These are phyloP conservation scores for Termitomyces titanicus DNA, from an alignment of 768 basidiomycete genomes.

Conservation along the genomic window DNA sequence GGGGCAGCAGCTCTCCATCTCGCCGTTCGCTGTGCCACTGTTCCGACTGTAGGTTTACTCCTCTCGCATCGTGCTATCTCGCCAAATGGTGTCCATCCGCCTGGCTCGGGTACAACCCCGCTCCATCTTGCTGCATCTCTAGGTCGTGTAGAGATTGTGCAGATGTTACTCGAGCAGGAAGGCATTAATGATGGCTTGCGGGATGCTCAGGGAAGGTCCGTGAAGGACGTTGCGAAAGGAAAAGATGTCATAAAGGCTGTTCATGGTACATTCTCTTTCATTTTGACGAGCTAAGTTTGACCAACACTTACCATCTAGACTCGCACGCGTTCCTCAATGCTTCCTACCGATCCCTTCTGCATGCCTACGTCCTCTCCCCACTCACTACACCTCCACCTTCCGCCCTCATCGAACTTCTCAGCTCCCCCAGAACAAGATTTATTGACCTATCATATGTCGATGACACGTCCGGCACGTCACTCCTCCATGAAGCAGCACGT, in stretches of 20 bases:
- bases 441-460: slow-evolving; percentile 82
- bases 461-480: slow-evolving; percentile 66
- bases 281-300: too few species aligned
- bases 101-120: slow-evolving; percentile 70
- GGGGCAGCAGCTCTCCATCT: slow-evolving; percentile 78
- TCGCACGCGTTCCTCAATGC: slow-evolving; percentile 76
- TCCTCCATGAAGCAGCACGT: slow-evolving; percentile 85
- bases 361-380: slow-evolving; percentile 68
- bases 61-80: slow-evolving; percentile 74
- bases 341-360: slow-evolving; percentile 68
- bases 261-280: slow-evolving; percentile 46
- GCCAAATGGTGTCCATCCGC: slow-evolving; percentile 74
- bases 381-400: slow-evolving; percentile 32
- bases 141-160: slow-evolving; percentile 69
- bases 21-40: slow-evolving; percentile 78
- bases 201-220: slow-evolving; percentile 64
- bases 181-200: slow-evolving; percentile 74
- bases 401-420: slow-evolving; percentile 54
- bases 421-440: slow-evolving; percentile 63
- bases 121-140: slow-evolving; percentile 67
- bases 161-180: slow-evolving; percentile 74
- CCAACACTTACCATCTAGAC: slow-evolving; percentile 13
- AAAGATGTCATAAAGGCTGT: slow-evolving; percentile 66
- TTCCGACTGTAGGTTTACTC: slow-evolving; percentile 63
- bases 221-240: slow-evolving; percentile 67